Percentiles rank a stretch among this genome's conserved stretches.
These are phyloP conservation scores for Colletotrichum camelliae DNA, from an alignment of 2,329 filamentous ascomycete genomes.

Conservation along the genomic window DNA sequence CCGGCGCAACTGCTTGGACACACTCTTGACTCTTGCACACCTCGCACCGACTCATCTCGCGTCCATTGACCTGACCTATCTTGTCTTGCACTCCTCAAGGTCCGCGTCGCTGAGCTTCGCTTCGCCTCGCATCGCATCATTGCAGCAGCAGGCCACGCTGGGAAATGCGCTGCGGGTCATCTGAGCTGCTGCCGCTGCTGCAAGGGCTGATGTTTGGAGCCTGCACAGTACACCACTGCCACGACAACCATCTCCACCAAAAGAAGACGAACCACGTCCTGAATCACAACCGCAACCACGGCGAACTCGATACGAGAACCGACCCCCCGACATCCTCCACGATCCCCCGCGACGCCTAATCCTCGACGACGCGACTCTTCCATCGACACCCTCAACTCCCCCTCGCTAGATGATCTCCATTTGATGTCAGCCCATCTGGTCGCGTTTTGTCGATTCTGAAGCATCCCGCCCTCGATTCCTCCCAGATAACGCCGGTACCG, in stretches of 20 bases:
- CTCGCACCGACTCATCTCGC: slow-evolving; percentile 14
- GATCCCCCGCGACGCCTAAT: not conserved
- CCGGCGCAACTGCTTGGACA: slow-evolving; percentile 14
- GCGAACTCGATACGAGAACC: not conserved
- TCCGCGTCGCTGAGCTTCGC: not conserved
- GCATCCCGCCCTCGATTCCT: not conserved
- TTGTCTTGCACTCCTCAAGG: slow-evolving; percentile 4
- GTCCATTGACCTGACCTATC: slow-evolving; percentile 14
- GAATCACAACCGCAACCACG: slow-evolving; percentile 4
- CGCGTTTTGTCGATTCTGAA: not conserved
- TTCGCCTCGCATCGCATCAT: slow-evolving; percentile 16
- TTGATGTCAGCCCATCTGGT: not conserved
- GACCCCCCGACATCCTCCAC: not conserved
- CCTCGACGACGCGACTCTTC: slow-evolving; percentile 2
- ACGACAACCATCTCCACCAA: slow-evolving; percentile 1
- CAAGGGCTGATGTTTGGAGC: slow-evolving; percentile 19
- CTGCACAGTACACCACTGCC: slow-evolving; percentile 6
- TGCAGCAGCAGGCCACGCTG: slow-evolving; percentile 15
- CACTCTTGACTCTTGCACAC: not conserved
- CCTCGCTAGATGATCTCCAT: not conserved
- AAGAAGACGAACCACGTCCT: not conserved
- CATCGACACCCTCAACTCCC: not conserved
- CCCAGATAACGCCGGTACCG: slow-evolving; percentile 5
- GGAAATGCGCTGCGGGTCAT: slow-evolving; percentile 22
- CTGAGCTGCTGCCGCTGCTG: slow-evolving; percentile 18